These are phyloP conservation scores for Babjeviella inositovora DNA, from an alignment of 805 yeast genomes.

Conservation along the genomic window DNA sequence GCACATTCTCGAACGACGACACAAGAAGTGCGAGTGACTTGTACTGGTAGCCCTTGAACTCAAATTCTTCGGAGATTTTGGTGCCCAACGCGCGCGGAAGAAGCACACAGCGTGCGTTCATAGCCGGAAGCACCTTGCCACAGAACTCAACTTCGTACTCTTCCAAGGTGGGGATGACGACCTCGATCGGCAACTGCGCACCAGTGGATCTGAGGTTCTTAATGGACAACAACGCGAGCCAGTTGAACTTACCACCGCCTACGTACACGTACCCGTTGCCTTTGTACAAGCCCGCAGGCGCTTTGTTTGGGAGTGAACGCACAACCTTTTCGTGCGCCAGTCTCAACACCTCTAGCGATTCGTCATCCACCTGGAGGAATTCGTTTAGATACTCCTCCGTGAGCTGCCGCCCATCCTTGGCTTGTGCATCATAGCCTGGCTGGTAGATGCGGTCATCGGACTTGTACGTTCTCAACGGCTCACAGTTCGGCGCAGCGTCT, in stretches of 20 bases:
- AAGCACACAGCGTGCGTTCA: constrained; percentile 54
- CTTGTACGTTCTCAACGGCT: constrained; percentile 22
- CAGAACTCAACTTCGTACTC: constrained; percentile 68
- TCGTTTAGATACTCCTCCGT: constrained; percentile 34
- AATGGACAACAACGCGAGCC: constrained; percentile 53
- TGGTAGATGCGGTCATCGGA: constrained; percentile 32
- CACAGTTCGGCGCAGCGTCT: constrained; percentile 26
- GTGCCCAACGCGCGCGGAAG: constrained; percentile 47
- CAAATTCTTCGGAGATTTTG: constrained; percentile 25
- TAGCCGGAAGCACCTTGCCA: constrained; percentile 37
- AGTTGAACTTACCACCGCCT: constrained; percentile 69
- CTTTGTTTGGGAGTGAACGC: constrained; percentile 24
- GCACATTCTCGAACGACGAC: constrained; percentile 57
- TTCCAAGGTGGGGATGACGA: constrained; percentile 52
- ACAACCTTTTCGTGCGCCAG: constrained; percentile 30
- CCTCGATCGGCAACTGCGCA: constrained; percentile 64
- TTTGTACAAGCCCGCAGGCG: constrained; percentile 25
- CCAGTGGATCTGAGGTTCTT: constrained; percentile 51
- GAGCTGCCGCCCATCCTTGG: constrained; percentile 17
- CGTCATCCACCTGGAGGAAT: constrained; percentile 26
- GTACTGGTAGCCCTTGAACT: constrained; percentile 49
- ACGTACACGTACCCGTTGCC: constrained; percentile 54
- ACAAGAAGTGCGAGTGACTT: constrained; percentile 57
- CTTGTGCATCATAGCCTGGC: constrained; percentile 28
- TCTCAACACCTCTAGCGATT: constrained; percentile 25